phyloP scores from a whole-genome alignment of 345 rosid species.

The Barbarea vulgaris region DNA sequence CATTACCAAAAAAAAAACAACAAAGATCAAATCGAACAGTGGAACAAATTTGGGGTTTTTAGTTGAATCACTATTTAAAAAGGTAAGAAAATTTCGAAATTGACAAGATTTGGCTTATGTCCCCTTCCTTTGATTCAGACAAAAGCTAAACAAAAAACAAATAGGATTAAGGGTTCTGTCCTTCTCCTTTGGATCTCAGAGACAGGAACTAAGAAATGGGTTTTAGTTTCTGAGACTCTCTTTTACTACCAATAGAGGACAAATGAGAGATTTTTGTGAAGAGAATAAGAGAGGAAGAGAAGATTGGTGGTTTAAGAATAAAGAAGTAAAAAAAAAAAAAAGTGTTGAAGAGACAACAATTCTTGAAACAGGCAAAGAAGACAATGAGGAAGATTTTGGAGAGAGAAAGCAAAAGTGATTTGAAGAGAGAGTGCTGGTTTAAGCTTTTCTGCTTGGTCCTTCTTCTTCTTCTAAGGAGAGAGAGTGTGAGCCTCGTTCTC shows the following conservation, averaged over 20 bases:
- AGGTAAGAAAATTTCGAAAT: not conserved
- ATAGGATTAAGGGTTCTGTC: slow-evolving; percentile 16
- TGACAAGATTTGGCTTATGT: slow-evolving; percentile 24
- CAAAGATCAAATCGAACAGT: slow-evolving; percentile 32
- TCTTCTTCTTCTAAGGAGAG: slow-evolving; percentile 23
- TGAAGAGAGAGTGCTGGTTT: slow-evolving; percentile 39
- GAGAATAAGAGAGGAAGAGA: slow-evolving; percentile 47
- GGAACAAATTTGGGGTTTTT: slow-evolving; percentile 33
- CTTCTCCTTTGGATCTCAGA: not conserved
- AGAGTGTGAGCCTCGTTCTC: slow-evolving; percentile 72
- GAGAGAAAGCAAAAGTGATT: slow-evolving; percentile 30
- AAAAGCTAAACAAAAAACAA: slow-evolving; percentile 27
- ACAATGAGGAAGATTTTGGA: slow-evolving; percentile 67
- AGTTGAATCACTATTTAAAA: slow-evolving; percentile 26
- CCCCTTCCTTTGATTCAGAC: slow-evolving; percentile 31
- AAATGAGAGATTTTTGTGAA: slow-evolving; percentile 39
- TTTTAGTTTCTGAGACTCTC: slow-evolving; percentile 29
- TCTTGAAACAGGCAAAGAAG: slow-evolving; percentile 42
- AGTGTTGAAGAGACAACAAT: slow-evolving; percentile 28
- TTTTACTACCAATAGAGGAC: slow-evolving; percentile 12
- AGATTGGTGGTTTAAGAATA: not conserved
- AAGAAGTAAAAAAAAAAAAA: slow-evolving; percentile 15
- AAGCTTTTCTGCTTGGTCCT: slow-evolving; percentile 43
- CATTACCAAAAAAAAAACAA: slow-evolving; percentile 11
- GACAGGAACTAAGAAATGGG: slow-evolving; percentile 18